Evolutionary conservation across 306 rosid genomes (phyloP), one percentile per base, ranked within the genome.

Genomic region (Lathyrus sativus): DNA sequence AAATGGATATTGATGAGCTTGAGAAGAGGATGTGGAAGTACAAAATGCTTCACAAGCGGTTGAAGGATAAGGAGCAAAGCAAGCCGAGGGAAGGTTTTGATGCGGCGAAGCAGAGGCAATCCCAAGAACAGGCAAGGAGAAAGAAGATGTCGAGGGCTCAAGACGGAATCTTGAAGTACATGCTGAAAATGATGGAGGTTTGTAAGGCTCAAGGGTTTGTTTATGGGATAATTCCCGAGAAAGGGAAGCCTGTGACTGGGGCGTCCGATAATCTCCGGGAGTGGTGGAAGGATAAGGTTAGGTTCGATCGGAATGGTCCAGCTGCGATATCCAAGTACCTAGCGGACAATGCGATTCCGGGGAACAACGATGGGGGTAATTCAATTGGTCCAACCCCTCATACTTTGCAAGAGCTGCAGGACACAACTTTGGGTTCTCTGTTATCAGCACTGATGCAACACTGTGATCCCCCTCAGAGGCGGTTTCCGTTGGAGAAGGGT

Each of bases 61-160:
- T 80, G 6, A 89, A 82, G 67, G 96, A 89, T 33, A 89, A 82
- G 67, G 96, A 89, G 35, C 96, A 85, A 29, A 74, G 6, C 60
- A 83, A 87, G 42, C 67, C 80, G 0, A 87, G 76, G 77, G 93
- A 89, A 62, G 93, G 85, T 18, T 61, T 69, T 5, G 89, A 82
- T 63, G 75, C 62, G 0, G 93, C 80, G 2, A 87, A 76, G 80
- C 89, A 87, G 77, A 74, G 88, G 13, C 96, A 89, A 51, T 84
- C 96, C 6, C 93, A 87, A 44, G 96, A 87, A 19, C 96, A 89
- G 71, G 93, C 96, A 8, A 81, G 93, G 79, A 85, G 93, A 88
- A 89, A 89, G 80, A 89, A 87, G 86, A 89, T 89, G 93, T 87
- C 96, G 0, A 75, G 96, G 80, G 96, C 96, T 11, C 96, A 89